Evolutionary conservation across 805 yeast species (phyloP).

Genomic region (Candida suzukii): DNA sequence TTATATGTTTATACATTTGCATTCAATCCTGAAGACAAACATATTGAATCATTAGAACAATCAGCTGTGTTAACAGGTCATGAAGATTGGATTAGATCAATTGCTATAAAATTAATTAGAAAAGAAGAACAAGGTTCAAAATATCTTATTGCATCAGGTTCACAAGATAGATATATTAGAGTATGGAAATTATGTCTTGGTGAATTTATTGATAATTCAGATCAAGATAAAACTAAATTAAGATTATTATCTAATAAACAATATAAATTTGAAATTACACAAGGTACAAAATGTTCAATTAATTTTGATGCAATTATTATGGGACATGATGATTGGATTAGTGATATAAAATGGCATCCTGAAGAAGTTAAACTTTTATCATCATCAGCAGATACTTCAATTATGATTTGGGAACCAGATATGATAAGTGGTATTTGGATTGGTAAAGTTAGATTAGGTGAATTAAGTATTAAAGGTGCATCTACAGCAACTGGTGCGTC

Average conservation of each 20-base stretch:
- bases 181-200: slow-evolving; percentile 71
- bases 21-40: slow-evolving; percentile 6
- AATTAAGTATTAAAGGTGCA: slow-evolving; percentile 91
- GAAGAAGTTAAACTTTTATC: slow-evolving; percentile 57
- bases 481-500: slow-evolving; percentile 96
- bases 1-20: slow-evolving; percentile 49
- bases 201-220: slow-evolving; percentile 48
- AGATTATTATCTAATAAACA: slow-evolving; percentile 64
- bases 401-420: slow-evolving; percentile 94
- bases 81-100: slow-evolving; percentile 90
- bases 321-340: slow-evolving; percentile 99
- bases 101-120: slow-evolving; percentile 41
- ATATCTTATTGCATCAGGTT: slow-evolving; percentile 75
- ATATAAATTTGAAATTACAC: slow-evolving; percentile 44
- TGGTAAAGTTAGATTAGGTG: slow-evolving; percentile 76
- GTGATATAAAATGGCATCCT: slow-evolving; percentile 79
- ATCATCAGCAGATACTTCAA: slow-evolving; percentile 86
- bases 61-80: slow-evolving; percentile 73
- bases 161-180: slow-evolving; percentile 89
- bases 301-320: slow-evolving; percentile 87
- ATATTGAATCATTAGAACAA: slow-evolving; percentile 18
- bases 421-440: slow-evolving; percentile 84
- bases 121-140: slow-evolving; percentile 34
- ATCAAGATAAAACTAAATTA: slow-evolving; percentile 45
- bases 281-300: slow-evolving; percentile 40